Evolutionary conservation across 2,329 filamentous ascomycete species (phyloP).

Genomic region (Aspergillus pseudonomiae): DNA sequence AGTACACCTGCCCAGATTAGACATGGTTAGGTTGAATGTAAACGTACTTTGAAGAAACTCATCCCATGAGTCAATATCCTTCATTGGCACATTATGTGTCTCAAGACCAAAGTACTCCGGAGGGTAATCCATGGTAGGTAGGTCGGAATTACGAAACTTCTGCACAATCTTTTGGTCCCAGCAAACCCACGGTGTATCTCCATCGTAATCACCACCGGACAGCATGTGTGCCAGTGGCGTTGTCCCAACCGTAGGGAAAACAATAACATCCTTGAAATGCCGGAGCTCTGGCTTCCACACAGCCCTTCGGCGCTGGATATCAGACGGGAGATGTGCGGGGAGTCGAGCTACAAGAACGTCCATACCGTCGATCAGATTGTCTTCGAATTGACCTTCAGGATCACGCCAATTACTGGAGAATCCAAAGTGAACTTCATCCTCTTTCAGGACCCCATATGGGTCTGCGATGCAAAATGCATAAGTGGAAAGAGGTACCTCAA

Average conservation of each 20-base stretch:
- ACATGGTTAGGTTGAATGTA: conserved; percentile 50
- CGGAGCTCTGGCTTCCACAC: conserved; percentile 55
- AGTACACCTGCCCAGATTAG: conserved; percentile 57
- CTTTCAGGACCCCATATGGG: conserved; percentile 53
- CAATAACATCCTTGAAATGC: conserved; percentile 59
- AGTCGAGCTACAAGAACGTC: conserved; percentile 61
- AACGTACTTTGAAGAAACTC: conserved; percentile 50
- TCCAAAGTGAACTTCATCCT: conserved; percentile 58
- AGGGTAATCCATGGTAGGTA: conserved; percentile 40
- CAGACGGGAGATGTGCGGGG: conserved; percentile 60
- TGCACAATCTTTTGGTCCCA: conserved; percentile 59
- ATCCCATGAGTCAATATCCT: conserved; percentile 40
- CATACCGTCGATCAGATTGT: conserved; percentile 49
- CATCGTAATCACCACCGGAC: conserved; percentile 68
- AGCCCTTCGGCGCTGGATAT: conserved; percentile 59
- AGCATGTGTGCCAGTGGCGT: conserved; percentile 61
- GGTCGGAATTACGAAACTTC: conserved; percentile 56
- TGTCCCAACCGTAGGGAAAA: conserved; percentile 58
- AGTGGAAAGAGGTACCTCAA: conserved; percentile 55
- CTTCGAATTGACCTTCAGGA: conserved; percentile 39
- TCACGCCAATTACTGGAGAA: conserved; percentile 54
- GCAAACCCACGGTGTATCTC: conserved; percentile 63
- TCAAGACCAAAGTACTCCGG: conserved; percentile 52
- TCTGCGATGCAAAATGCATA: conserved; percentile 62
- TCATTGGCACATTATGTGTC: conserved; percentile 46